Evolutionary conservation across 306 rosid species (phyloP).

Genomic region (Fragaria vesca): DNA sequence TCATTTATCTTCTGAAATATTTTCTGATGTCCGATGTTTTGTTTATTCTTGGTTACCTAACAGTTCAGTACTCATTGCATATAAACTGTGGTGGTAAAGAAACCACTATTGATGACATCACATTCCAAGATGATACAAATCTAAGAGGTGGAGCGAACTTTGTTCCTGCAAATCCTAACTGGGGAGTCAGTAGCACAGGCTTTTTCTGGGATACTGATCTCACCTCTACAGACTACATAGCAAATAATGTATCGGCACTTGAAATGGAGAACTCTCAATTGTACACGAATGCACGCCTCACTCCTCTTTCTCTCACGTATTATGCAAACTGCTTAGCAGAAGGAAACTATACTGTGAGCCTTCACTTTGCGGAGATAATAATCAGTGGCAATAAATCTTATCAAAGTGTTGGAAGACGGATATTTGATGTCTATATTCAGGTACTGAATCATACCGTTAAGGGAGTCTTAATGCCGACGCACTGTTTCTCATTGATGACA

Average conservation of each 20-base stretch:
- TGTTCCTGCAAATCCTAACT: conserved; percentile 10
- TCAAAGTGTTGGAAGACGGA: conserved; percentile 49
- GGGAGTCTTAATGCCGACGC: background rate
- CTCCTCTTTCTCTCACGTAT: conserved; percentile 56
- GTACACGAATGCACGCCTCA: conserved; percentile 46
- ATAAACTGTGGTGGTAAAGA: conserved; percentile 62
- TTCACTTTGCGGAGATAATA: conserved; percentile 57
- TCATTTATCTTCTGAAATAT: background rate
- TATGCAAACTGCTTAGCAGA: conserved; percentile 57
- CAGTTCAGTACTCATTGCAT: conserved; percentile 38
- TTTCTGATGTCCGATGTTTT: background rate
- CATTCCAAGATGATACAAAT: conserved; percentile 38
- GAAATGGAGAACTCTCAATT: conserved; percentile 34
- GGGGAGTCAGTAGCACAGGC: conserved; percentile 62
- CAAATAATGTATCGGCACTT: conserved; percentile 20
- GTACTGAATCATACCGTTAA: conserved; percentile 23
- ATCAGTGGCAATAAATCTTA: conserved; percentile 46
- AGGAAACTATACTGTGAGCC: conserved; percentile 54
- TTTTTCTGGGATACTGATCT: conserved; percentile 31
- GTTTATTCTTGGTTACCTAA: background rate
- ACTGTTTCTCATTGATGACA: background rate
- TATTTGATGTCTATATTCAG: conserved; percentile 64
- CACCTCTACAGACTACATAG: conserved; percentile 27
- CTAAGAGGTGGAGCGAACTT: conserved; percentile 46
- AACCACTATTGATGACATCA: conserved; percentile 29